Conservation (phyloP, 176 grass and related monocot species). For the Microstegium vimineum region DNA sequence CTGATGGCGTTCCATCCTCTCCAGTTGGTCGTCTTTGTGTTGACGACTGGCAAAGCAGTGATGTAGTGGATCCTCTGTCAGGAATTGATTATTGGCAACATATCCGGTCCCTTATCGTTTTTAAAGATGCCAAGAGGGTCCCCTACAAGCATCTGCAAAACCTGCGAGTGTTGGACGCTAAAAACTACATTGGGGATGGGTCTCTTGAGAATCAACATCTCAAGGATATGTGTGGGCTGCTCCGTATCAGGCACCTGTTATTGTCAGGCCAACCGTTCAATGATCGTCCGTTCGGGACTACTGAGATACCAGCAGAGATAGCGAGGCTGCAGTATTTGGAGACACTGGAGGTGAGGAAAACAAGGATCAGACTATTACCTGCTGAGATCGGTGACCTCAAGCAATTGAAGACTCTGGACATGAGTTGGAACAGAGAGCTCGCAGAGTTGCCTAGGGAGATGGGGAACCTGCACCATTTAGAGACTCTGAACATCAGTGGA, state of each 20-base stretch:
- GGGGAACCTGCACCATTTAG: neutral
- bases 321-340: neutral
- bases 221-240: neutral
- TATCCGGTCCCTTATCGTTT: neutral
- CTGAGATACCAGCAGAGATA: neutral
- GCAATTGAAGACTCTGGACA: neutral
- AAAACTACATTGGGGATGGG: accelerated
- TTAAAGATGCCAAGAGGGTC: neutral
- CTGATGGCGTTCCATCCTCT: neutral
- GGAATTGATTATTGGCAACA: neutral
- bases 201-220: neutral
- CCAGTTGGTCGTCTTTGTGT: neutral
- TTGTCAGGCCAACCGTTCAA: too few species aligned
- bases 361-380: neutral
- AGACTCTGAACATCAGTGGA: too few species aligned
- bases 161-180: neutral
- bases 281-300: neutral
- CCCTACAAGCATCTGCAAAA: neutral
- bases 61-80: neutral
- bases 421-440: neutral
- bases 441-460: neutral
- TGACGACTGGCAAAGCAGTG: neutral
- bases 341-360: accelerated
- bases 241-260: neutral
- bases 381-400: neutral